Conservation (phyloP, 305 asterid species). For the Solanum hybrid region DNA sequence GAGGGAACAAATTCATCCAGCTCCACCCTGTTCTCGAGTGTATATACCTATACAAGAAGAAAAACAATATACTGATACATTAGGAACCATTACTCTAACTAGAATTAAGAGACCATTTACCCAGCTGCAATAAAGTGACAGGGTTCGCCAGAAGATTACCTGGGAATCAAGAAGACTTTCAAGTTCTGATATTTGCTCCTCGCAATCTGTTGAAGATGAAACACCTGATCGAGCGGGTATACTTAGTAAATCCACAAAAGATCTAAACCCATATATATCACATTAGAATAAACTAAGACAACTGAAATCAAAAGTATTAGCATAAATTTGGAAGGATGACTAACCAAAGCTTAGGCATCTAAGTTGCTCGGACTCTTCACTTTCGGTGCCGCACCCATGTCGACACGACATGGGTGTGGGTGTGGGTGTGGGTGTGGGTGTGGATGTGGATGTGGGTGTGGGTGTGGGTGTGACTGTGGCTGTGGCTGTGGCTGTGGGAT, state of each 20-base stretch:
- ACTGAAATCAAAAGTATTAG: neutral
- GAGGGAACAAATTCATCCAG: conserved; percentile 31
- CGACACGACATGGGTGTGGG: neutral
- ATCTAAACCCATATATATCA: neutral
- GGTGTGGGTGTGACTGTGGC: neutral
- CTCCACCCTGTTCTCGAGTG: conserved; percentile 28
- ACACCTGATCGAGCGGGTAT: conserved; percentile 29
- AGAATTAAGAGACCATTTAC: neutral
- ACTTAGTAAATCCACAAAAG: neutral
- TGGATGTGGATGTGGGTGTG: neutral
- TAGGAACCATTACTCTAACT: neutral
- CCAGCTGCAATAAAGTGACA: neutral
- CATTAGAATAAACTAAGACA: neutral
- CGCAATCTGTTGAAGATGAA: conserved; percentile 28
- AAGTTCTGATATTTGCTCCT: conserved; percentile 47
- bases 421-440: neutral
- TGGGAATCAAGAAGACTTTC: conserved; percentile 75
- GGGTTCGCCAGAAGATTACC: conserved; percentile 23
- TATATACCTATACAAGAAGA: conserved; percentile 36
- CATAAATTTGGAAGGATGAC: neutral
- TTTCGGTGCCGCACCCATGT: neutral
- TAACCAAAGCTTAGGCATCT: neutral
- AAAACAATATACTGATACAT: neutral
- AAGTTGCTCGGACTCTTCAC: neutral
- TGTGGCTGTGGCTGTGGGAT: neutral